Conservation (phyloP, 495 filamentous ascomycete genomes). For the Podospora anserina region DNA sequence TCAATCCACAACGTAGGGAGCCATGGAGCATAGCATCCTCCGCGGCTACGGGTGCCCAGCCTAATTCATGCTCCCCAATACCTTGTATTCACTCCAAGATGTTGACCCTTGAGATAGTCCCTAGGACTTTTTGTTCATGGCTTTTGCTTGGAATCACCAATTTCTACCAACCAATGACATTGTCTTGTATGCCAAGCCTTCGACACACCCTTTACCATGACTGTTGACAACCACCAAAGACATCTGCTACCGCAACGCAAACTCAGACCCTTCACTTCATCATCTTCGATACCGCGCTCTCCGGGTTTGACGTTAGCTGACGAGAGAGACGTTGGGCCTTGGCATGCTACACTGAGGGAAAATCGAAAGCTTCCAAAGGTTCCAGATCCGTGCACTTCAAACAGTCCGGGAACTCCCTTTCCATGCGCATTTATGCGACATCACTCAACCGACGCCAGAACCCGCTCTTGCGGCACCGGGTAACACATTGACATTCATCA, state of each 20-base stretch:
- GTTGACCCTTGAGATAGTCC: no score
- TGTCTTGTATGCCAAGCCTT: not conserved
- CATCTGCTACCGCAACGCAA: not conserved
- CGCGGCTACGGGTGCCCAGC: not conserved
- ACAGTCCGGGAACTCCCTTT: constrained; percentile 21
- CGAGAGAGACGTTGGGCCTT: not conserved
- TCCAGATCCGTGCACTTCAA: constrained; percentile 33
- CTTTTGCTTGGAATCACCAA: not conserved
- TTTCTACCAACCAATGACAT: not conserved
- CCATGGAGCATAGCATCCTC: not conserved
- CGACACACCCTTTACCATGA: not conserved
- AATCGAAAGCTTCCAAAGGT: constrained; percentile 34
- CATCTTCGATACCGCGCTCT: not conserved
- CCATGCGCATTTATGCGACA: constrained; percentile 33
- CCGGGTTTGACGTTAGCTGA: not conserved
- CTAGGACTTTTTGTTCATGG: not conserved
- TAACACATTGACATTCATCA: constrained; percentile 17
- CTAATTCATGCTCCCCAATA: not conserved
- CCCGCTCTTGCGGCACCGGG: constrained; percentile 8
- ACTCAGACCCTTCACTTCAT: no score
- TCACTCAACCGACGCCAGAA: not conserved
- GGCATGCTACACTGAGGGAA: not conserved
- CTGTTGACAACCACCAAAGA: not conserved
- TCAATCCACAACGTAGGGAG: not conserved
- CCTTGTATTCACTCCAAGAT: not conserved